Evolutionary conservation across 176 grass and related monocot species (phyloP), one percentile per base, ranked within the genome.

Genomic region (Ensete ventricosum): DNA sequence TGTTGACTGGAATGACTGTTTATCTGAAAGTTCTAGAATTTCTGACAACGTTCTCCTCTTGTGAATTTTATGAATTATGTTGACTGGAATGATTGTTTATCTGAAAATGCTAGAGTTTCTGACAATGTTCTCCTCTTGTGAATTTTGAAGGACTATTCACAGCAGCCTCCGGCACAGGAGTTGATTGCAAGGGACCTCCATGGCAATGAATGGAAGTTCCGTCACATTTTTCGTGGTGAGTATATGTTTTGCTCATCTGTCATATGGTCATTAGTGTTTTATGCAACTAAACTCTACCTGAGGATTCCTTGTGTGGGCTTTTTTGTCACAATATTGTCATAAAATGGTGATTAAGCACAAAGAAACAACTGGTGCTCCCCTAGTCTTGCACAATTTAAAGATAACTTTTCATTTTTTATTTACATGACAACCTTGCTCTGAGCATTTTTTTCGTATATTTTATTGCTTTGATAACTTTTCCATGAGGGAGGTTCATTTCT

Each of bases 151-250:
- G 95, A 99, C 87, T 99, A 89, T 79, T 85, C 82, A 9, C 91
- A 86, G 71, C 95, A 99, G 64, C 95, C 95, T 82, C 95, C 95
- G 73, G 88, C 88, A 65, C 91, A 94, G 81, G 95, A 99, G 64
- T 81, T 99, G 59, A 82, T 99, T 57, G 95, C 95, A 74, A 91
- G 91, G 76, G 95, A 99, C 81, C 91, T 99, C 79, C 95, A 99
- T 81, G 95, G 95, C 14, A 99, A 99, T 8, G 95, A 94, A 22
- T 99, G 95, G 95, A 99, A 99, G 49, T 99, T 99, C 48, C 90
- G 95, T 50, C 95, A 99, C 58, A 94, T 99, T 60, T 99, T 99
- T 77, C 95, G 91, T 0, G 95, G 90, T 89, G 60, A 79, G 84
- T 49, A 65, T 73, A 76, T 19, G 14, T 48, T 54, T 8, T 63